Base-by-base conservation (phyloP, 2,329 filamentous ascomycete genomes). In the Blastomyces parvus region DNA sequence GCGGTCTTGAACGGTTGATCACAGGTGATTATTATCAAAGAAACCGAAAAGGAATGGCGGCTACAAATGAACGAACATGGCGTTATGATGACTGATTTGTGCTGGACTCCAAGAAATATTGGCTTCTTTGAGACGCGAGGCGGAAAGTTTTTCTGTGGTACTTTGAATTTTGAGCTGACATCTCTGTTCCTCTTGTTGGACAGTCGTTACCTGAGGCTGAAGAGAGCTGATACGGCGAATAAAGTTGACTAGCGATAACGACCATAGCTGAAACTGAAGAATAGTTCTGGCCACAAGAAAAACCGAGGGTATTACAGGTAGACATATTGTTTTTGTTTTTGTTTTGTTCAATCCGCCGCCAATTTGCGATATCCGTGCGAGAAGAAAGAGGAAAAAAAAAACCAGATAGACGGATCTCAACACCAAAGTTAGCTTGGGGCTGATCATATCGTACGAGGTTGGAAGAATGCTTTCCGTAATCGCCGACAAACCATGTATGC, bases 301-400 rank as follows among this genome's bases (percentile, higher is more conserved):
- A 74, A 74, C 71, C 66, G 66, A 72, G 71, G 72, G 74, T 76
- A 77, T 77, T 78, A 78, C 76, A 78, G 76, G 74, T 75, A 74
- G 73, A 69, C 69, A 70, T 70, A 46, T 46, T 59, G n/a, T 36
- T 33, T 33, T 67, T 73, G 70, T 42, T 73, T 71, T 70, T 72
- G 69, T 70, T 59, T 46, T 59, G 25, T 67, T 73, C 71, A 73
- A 71, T 74, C 73, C 76, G 75, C 73, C 74, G 76, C 75, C 74
- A 77, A 69, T 72, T 69, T 70, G 69, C 73, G 73, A 72, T 72
- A 67, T 73, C 72, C 69, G 73, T 72, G 72, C 70, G 71, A 74
- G 74, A 67, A 66, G 69, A 72, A 74, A 75, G 70, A 70, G 30
- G 27, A 27, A 33, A 70, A 73, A 70, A 68, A 74, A 67, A 72